Conservation (phyloP, 805 yeast genomes). For the Sugiyamaella smithiae region DNA sequence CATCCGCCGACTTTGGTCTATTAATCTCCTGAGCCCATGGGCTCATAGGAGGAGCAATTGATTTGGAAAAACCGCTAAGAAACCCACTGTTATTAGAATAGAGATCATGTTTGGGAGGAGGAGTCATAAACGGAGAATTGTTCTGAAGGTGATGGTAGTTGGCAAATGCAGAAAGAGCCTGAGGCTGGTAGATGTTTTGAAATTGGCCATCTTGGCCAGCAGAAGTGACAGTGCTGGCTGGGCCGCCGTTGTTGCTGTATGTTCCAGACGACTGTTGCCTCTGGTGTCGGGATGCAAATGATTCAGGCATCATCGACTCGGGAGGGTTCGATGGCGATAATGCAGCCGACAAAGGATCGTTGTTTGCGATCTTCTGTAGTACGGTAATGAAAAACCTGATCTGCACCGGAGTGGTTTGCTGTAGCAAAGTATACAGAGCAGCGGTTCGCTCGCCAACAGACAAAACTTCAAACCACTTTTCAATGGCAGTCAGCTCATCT, state of each 20-base stretch:
- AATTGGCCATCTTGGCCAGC: neutral
- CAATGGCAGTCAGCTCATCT: constrained; percentile 37
- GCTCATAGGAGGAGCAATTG: constrained; percentile 21
- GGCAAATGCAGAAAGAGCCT: constrained; percentile 8
- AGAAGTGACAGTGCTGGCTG: neutral
- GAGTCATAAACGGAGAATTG: constrained; percentile 19
- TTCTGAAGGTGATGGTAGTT: constrained; percentile 2
- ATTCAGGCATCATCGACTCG: neutral
- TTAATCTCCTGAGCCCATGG: constrained; percentile 29
- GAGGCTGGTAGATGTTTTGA: constrained; percentile 13
- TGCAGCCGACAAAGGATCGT: constrained; percentile 23
- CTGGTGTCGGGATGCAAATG: constrained; percentile 7
- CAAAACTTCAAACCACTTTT: constrained; percentile 40
- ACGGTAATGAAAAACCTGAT: constrained; percentile 34
- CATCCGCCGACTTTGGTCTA: constrained; percentile 29
- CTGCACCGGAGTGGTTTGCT: constrained; percentile 36
- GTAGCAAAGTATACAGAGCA: constrained; percentile 36
- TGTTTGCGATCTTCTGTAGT: constrained; percentile 29
- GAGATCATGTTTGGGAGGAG: constrained; percentile 22
- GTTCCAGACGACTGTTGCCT: constrained; percentile 4
- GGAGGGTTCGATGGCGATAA: constrained; percentile 23
- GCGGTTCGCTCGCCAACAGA: constrained; percentile 39
- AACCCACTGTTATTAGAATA: constrained; percentile 22
- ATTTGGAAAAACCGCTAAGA: constrained; percentile 18
- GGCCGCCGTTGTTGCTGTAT: too few relatives aligned